phyloP scores from a whole-genome alignment of 768 basidiomycete genomes.

The Multifurca ochricompacta region DNA sequence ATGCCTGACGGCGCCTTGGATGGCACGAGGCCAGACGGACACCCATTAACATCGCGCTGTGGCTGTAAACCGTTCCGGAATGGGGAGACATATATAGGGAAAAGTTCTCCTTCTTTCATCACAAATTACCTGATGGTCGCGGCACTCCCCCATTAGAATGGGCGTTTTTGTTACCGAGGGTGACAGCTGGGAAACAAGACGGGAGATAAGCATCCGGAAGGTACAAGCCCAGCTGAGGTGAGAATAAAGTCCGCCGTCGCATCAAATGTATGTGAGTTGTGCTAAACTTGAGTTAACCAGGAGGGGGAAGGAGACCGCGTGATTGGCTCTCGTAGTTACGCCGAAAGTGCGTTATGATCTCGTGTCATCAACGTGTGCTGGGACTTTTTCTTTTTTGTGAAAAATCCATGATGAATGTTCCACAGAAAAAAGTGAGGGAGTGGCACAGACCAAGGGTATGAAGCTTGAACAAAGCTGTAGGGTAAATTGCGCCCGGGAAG shows the following conservation, averaged over 20 bases:
- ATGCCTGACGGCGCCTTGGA: constrained; percentile 10
- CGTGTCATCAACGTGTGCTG: constrained; percentile 20
- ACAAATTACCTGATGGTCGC: constrained; percentile 17
- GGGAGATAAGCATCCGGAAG: constrained; percentile 8
- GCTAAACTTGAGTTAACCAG: constrained; percentile 13
- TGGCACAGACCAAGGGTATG: not conserved
- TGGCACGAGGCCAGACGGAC: constrained; percentile 18
- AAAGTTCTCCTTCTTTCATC: constrained; percentile 8
- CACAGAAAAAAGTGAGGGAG: constrained; percentile 11
- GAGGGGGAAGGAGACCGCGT: not conserved
- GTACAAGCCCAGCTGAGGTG: not conserved
- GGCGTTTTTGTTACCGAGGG: constrained; percentile 2
- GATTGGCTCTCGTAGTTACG: constrained; percentile 16
- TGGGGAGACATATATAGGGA: constrained; percentile 1
- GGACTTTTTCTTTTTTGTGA: not conserved
- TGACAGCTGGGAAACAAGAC: not conserved
- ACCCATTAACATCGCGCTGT: constrained; percentile 7
- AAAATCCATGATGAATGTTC: constrained; percentile 13
- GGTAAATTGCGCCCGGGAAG: constrained; percentile 8
- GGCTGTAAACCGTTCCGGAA: constrained; percentile 14
- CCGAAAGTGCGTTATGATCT: constrained; percentile 10
- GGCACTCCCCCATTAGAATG: constrained; percentile 3
- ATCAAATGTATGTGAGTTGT: constrained; percentile 2
- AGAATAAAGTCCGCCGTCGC: constrained; percentile 8
- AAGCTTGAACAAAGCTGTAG: constrained; percentile 9